Evolutionary conservation across 805 yeast species (phyloP).

Genomic region (Saccharomycopsis capsularis): DNA sequence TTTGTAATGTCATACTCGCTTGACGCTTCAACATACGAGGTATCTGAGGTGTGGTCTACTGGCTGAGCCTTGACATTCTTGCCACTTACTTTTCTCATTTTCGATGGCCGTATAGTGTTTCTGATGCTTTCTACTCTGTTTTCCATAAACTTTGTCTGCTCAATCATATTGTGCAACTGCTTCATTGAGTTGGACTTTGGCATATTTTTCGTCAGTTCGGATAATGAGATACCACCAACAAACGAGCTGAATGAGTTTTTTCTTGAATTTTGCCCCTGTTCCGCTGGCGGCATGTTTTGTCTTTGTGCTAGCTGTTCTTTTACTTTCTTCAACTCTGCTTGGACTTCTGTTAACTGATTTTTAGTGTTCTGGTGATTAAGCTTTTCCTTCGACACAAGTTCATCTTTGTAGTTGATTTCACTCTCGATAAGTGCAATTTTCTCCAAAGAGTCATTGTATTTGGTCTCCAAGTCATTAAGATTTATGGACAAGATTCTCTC

Average conservation of each 20-base stretch:
- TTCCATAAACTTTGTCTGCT: slow-evolving; percentile 28
- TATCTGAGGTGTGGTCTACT: slow-evolving; percentile 4
- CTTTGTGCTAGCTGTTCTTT: no score
- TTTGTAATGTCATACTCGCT: slow-evolving; percentile 1
- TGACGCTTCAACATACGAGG: neutral
- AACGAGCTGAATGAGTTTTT: neutral
- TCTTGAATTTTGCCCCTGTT: slow-evolving; percentile 1
- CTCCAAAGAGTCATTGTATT: slow-evolving; percentile 33
- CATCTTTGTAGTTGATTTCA: slow-evolving; percentile 30
- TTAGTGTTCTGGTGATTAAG: slow-evolving; percentile 26
- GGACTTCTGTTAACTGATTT: slow-evolving; percentile 21
- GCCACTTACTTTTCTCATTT: slow-evolving; percentile 21
- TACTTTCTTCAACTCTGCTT: slow-evolving; percentile 20
- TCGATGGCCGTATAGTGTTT: slow-evolving; percentile 23
- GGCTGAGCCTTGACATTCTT: slow-evolving; percentile 15
- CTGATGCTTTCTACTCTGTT: slow-evolving; percentile 26
- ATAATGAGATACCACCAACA: neutral
- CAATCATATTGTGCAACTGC: slow-evolving; percentile 28
- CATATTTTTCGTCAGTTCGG: slow-evolving; percentile 15
- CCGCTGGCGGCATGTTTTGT: no score
- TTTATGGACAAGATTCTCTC: slow-evolving; percentile 32
- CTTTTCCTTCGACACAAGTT: slow-evolving; percentile 25
- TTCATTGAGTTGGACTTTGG: slow-evolving; percentile 27
- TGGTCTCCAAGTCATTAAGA: slow-evolving; percentile 30
- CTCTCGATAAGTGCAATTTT: slow-evolving; percentile 34